Conservation (phyloP, 2,329 filamentous ascomycete species). For the Tolypocladium paradoxum region DNA sequence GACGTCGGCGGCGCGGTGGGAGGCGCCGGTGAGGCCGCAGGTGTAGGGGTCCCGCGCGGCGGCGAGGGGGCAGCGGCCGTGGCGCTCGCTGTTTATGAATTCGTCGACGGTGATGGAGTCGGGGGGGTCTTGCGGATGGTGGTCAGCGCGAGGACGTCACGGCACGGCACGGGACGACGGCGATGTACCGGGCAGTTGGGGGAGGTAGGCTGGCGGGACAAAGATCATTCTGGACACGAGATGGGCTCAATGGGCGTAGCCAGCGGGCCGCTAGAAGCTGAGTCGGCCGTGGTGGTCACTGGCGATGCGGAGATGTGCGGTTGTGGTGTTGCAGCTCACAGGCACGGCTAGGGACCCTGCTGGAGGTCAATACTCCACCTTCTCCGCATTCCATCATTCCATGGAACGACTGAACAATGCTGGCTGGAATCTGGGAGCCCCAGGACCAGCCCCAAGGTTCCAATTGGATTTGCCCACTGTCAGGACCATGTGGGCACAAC, state of each 20-base stretch:
- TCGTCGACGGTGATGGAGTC: conserved; percentile 65
- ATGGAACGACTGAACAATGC: no score
- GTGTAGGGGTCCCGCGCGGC: conserved; percentile 62
- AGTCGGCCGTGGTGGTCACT: no score
- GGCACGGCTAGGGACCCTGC: no score
- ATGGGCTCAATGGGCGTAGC: background rate
- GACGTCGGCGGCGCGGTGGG: conserved; percentile 53
- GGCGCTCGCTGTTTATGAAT: conserved; percentile 64
- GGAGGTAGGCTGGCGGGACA: conserved; percentile 49
- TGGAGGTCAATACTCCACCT: no score
- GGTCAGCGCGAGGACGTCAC: background rate
- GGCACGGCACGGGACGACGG: conserved; percentile 1
- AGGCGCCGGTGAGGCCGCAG: conserved; percentile 61
- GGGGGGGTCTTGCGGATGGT: conserved; percentile 42
- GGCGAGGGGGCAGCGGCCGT: conserved; percentile 54
- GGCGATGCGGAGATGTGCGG: no score
- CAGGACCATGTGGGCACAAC: no score
- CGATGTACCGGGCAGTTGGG: conserved; percentile 43
- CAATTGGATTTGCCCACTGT: no score
- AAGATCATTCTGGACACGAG: conserved; percentile 36
- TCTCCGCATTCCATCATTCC: no score
- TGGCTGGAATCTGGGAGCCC: no score
- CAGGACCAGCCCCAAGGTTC: no score
- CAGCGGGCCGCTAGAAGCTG: no score
- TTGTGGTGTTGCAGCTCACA: no score